Base-by-base conservation (phyloP, 352 stramenopile species). In the Globisporangium echinulatum region DNA sequence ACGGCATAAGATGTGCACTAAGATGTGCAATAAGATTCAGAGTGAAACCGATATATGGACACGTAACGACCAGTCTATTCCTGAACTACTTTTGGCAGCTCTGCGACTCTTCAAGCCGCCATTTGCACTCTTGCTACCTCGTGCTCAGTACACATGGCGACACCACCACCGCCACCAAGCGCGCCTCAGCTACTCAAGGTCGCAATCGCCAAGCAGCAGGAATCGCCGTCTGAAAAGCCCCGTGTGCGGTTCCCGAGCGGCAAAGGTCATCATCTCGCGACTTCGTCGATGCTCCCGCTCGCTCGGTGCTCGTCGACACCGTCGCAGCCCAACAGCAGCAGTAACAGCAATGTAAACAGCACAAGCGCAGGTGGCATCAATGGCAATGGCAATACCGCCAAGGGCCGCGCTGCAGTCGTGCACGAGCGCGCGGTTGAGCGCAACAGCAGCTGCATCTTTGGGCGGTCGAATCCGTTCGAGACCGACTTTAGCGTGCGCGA, bases 401-500 rank as follows among this genome's bases (percentile, higher is more conserved):
- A 33, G 25, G 25, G 25, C 25, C 25, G 25, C 25, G 25, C 25
- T 33, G 38, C 14, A 3, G 49, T 50, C 42, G 42, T 47, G n/a
- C 37, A 43, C 6, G 71, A 79, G 44, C 66, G 64, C 58, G 37
- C 56, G 11, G 63, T 65, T 25, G 72, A 80, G 46, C 61, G 67
- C 1, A 65, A 61, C 7, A 62, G 64, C 49, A 69, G 61, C 53
- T 74, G 71, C 5, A 54, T 88, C 8, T 92, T 90, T 52, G 80
- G 77, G 5, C 77, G 80, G 1, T 73, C 77, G 11, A 87, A 88
- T 25, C 77, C 79, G n/a, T 92, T 92, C 58, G 80, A 92, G 42
- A 92, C 80, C 1, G 81, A 91, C 52, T 92, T 92, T 44, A 62
- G 57, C 25, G 77, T 87, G 7, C 76, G 81, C n/a, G 63, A 90